Percentiles rank a stretch among this genome's conserved stretches.
Conservation (phyloP, 192 early-diverging fungal species). For the Gorgonomyces haynaldii region DNA sequence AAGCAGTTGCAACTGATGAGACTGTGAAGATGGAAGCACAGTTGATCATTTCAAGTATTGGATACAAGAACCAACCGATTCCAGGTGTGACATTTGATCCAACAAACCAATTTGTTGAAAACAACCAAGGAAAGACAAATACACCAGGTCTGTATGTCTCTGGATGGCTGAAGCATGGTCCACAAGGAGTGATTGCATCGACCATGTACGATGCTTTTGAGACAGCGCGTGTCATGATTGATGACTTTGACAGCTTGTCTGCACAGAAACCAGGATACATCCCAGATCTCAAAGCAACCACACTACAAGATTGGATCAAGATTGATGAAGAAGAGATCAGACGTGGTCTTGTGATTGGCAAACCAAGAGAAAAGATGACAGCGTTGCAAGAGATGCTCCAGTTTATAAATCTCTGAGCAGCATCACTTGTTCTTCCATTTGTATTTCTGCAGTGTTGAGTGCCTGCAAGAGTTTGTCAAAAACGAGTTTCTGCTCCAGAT, state of each 20-base stretch:
- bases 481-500: no score
- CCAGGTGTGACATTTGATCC: constrained; percentile 69
- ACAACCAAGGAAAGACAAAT: constrained; percentile 59
- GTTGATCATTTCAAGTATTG: constrained; percentile 71
- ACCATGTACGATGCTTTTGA: constrained; percentile 92
- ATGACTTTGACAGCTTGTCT: constrained; percentile 15
- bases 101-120: constrained; percentile 56
- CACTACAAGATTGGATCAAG: constrained; percentile 69
- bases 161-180: constrained; percentile 94
- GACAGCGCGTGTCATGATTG: constrained; percentile 66
- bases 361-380: constrained; percentile 68
- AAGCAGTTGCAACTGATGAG: constrained; percentile 51
- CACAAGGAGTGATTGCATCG: constrained; percentile 82
- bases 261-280: constrained; percentile 33
- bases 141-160: constrained; percentile 69
- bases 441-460: no score
- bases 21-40: constrained; percentile 47
- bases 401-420: no score
- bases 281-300: constrained; percentile 56
- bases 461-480: no score
- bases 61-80: constrained; percentile 67
- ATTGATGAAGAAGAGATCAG: constrained; percentile 66
- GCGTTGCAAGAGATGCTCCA: background rate
- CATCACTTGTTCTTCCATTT: no score
- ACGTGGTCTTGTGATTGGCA: constrained; percentile 48